phyloP scores from a whole-genome alignment of 805 yeast species.

The Hagleromyces aurorensis region DNA sequence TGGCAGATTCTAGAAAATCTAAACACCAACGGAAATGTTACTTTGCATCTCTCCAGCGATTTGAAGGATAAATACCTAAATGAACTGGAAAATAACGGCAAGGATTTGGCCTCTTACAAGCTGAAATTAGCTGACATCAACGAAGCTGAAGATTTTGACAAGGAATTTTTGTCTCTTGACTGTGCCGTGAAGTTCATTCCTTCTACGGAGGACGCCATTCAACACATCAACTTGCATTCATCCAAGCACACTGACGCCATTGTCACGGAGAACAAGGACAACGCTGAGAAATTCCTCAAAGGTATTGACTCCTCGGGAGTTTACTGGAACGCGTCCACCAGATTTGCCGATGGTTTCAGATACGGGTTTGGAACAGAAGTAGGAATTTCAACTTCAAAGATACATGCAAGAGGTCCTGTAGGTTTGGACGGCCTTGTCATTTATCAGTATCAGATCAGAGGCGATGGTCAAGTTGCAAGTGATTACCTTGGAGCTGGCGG shows the following conservation, averaged over 20 bases:
- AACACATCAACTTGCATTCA: slow-evolving; percentile 82
- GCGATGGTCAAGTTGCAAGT: slow-evolving; percentile 86
- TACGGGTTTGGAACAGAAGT: slow-evolving; percentile 99
- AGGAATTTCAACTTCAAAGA: slow-evolving; percentile 93
- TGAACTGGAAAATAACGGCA: slow-evolving; percentile 12
- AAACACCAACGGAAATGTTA: slow-evolving; percentile 53
- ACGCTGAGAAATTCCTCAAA: slow-evolving; percentile 70
- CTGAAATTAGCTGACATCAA: slow-evolving; percentile 38
- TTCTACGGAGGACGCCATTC: slow-evolving; percentile 63
- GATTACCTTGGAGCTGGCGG: slow-evolving; percentile 96
- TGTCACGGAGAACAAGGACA: slow-evolving; percentile 61
- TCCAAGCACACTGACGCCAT: slow-evolving; percentile 96
- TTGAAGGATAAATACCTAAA: slow-evolving; percentile 28
- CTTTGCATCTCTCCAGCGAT: slow-evolving; percentile 58
- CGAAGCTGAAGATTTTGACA: slow-evolving; percentile 54
- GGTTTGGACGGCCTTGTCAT: slow-evolving; percentile 95
- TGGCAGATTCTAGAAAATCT: slow-evolving; percentile 39
- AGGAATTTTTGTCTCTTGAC: slow-evolving; percentile 78
- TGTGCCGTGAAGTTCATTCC: slow-evolving; percentile 63
- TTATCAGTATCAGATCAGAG: slow-evolving; percentile 88
- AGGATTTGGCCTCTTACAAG: slow-evolving; percentile 12
- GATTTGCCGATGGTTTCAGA: slow-evolving; percentile 98
- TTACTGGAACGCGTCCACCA: slow-evolving; percentile 93
- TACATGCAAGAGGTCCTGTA: slow-evolving; percentile 98
- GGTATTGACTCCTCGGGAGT: slow-evolving; percentile 94